These are phyloP conservation scores for Psilocybe subaeruginosa DNA, from an alignment of 768 basidiomycete species.

Conservation along the genomic window DNA sequence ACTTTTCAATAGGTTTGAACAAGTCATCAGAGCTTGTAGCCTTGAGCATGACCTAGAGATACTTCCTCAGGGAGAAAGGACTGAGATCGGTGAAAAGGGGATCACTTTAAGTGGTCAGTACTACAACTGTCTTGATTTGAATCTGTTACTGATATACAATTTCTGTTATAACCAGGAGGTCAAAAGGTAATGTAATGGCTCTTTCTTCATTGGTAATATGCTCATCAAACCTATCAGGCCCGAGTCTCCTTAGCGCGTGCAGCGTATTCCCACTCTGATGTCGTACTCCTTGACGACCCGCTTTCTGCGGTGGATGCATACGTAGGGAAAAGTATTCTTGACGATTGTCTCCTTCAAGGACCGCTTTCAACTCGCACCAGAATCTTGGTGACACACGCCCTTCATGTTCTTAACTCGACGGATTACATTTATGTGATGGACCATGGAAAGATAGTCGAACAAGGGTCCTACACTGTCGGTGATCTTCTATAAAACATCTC, in stretches of 20 bases:
- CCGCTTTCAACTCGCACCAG: conserved; percentile 58
- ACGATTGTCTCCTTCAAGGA: conserved; percentile 59
- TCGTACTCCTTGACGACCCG: conserved; percentile 83
- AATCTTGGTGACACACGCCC: conserved; percentile 62
- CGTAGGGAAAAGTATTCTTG: conserved; percentile 68
- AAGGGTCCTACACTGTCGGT: conserved; percentile 60
- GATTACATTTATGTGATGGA: conserved; percentile 72
- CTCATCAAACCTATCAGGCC: conserved; percentile 40
- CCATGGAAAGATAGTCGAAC: conserved; percentile 58
- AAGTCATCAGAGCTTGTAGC: conserved; percentile 66
- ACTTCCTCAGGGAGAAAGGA: conserved; percentile 68
- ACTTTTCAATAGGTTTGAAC: conserved; percentile 44
- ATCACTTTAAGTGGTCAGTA: conserved; percentile 64
- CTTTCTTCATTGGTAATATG: too few species aligned
- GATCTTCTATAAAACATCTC: conserved; percentile 2
- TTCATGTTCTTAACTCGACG: conserved; percentile 59
- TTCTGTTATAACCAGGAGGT: conserved; percentile 27
- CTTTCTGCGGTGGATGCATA: conserved; percentile 80
- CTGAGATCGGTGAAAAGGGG: conserved; percentile 80
- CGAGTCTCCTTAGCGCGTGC: conserved; percentile 80
- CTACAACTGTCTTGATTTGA: not conserved
- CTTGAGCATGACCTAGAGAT: conserved; percentile 73
- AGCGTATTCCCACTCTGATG: conserved; percentile 71
- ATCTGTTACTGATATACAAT: not conserved
- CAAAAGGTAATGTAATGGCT: conserved; percentile 33